Evolutionary conservation across 345 rosid species (phyloP).

Genomic region (Salix udensis): DNA sequence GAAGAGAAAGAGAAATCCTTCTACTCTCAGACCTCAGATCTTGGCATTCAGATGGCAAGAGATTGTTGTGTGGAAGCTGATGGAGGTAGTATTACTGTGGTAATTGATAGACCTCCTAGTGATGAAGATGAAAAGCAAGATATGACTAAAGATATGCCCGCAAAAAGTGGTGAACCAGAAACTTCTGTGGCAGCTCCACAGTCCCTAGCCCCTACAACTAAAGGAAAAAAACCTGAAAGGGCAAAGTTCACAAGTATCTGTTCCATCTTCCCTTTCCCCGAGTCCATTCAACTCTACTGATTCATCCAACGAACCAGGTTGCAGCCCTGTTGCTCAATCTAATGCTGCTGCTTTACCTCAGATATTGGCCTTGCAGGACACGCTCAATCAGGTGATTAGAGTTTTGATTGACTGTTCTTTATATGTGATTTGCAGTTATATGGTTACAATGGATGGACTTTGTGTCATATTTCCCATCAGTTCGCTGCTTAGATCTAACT

Average conservation of each 20-base stretch:
- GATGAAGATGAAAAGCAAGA: slow-evolving; percentile 16
- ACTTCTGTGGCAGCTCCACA: neutral
- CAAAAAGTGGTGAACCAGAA: slow-evolving; percentile 16
- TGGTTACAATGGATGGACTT: neutral
- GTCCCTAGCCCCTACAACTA: slow-evolving; percentile 12
- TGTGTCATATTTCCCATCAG: neutral
- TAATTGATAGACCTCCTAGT: slow-evolving; percentile 28
- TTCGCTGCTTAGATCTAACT: neutral
- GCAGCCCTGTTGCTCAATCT: slow-evolving; percentile 13
- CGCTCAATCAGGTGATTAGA: slow-evolving; percentile 24
- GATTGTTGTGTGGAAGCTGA: slow-evolving; percentile 36
- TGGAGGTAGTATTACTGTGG: slow-evolving; percentile 25
- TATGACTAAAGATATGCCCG: neutral
- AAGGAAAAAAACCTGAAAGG: slow-evolving; percentile 23
- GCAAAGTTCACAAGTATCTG: slow-evolving; percentile 19
- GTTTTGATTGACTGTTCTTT: neutral
- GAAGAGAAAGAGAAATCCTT: slow-evolving; percentile 25
- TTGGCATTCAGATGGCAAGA: slow-evolving; percentile 33
- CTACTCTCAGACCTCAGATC: slow-evolving; percentile 30
- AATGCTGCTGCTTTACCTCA: slow-evolving; percentile 22
- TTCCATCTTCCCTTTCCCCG: slow-evolving; percentile 14
- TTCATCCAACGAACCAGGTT: slow-evolving; percentile 22
- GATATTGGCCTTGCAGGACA: slow-evolving; percentile 22
- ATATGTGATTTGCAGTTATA: neutral
- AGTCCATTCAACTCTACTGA: slow-evolving; percentile 25